Conservation (phyloP, 1,139 yeast species). For the Groenewaldozyma auringiensis region DNA sequence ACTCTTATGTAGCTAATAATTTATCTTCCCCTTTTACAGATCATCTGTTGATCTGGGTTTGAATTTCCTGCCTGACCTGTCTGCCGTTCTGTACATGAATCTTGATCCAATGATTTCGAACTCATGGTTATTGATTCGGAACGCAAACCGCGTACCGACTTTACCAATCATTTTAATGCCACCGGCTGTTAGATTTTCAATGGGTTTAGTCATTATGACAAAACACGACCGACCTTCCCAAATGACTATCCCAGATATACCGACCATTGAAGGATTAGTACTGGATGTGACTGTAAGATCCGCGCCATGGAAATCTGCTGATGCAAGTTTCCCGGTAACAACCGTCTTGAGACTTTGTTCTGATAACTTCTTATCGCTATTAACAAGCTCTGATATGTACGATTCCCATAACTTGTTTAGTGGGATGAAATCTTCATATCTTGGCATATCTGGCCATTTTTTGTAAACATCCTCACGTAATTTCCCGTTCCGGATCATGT, state of each 20-base stretch:
- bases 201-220: slow-evolving; percentile 40
- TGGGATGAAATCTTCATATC: slow-evolving; percentile 44
- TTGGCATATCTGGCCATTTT: slow-evolving; percentile 2
- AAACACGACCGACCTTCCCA: slow-evolving; percentile 82
- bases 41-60: slow-evolving; percentile 69
- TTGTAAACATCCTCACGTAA: background rate
- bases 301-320: slow-evolving; percentile 85
- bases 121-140: slow-evolving; percentile 39
- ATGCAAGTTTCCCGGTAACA: slow-evolving; percentile 44
- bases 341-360: slow-evolving; percentile 7
- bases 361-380: slow-evolving; percentile 5
- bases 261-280: slow-evolving; percentile 51
- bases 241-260: slow-evolving; percentile 67
- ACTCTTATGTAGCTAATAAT: slow-evolving; percentile 1
- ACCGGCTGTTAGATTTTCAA: slow-evolving; percentile 2
- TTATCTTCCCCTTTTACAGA: slow-evolving; percentile 24
- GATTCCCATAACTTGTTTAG: slow-evolving; percentile 55
- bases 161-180: slow-evolving; percentile 40
- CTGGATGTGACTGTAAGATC: slow-evolving; percentile 52
- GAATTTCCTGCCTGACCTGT: slow-evolving; percentile 79
- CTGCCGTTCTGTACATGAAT: slow-evolving; percentile 66
- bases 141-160: slow-evolving; percentile 49
- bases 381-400: slow-evolving; percentile 51
- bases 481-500: background rate
- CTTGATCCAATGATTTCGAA: slow-evolving; percentile 77